phyloP scores from a whole-genome alignment of 176 grass and related monocot genomes.

The Cocos nucifera region DNA sequence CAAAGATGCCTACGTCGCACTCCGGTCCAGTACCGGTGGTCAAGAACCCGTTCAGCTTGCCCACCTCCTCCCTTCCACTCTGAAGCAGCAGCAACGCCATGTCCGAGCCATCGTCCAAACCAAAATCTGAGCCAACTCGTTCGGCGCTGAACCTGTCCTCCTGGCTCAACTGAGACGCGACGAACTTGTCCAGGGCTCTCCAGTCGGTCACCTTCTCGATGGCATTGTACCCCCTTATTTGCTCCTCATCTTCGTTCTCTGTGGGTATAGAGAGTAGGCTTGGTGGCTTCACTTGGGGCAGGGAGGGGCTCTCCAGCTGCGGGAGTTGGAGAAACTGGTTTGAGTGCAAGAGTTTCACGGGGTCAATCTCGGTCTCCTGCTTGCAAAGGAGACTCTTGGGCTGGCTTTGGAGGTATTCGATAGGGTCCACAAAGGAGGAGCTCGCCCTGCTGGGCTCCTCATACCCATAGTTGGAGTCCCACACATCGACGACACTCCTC shows the following conservation, averaged over 20 bases:
- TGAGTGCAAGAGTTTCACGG: conserved; percentile 25
- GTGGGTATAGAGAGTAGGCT: background rate
- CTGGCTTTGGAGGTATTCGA: conserved; percentile 24
- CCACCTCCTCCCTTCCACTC: conserved; percentile 20
- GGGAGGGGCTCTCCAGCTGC: conserved; percentile 29
- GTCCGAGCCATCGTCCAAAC: conserved; percentile 19
- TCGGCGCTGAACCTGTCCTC: conserved; percentile 19
- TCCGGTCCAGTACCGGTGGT: conserved; percentile 17
- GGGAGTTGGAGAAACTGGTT: conserved; percentile 36
- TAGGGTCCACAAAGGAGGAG: conserved; percentile 1
- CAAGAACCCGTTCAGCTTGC: conserved; percentile 28
- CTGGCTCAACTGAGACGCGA: conserved; percentile 41
- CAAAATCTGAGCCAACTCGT: conserved; percentile 10
- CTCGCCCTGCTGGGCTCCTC: conserved; percentile 2
- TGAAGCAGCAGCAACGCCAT: conserved; percentile 32
- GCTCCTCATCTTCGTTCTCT: conserved; percentile 4
- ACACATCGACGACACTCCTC: conserved; percentile 42
- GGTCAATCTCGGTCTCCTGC: conserved; percentile 34
- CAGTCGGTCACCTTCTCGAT: conserved; percentile 22
- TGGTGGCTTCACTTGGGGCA: conserved; percentile 3
- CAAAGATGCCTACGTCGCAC: conserved; percentile 14
- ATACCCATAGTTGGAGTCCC: conserved; percentile 40
- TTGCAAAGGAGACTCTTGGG: conserved; percentile 26
- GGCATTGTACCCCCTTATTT: background rate
- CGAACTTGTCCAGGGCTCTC: conserved; percentile 43